Conservation (phyloP, 768 basidiomycete genomes). For the Lentinus brumalis region DNA sequence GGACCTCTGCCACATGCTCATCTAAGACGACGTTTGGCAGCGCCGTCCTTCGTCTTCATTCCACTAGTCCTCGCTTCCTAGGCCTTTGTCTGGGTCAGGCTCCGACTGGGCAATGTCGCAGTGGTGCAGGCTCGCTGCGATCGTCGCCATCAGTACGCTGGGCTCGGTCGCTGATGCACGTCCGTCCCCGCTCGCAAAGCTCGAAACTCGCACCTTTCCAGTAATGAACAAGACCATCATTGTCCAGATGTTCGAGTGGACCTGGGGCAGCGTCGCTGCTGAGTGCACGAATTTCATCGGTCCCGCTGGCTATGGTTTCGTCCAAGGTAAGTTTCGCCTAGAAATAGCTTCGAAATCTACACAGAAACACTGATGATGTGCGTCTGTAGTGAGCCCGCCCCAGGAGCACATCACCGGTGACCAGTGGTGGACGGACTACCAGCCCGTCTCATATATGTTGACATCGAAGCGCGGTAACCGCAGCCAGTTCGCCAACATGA, state of each 20-base stretch:
- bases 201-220: constrained; percentile 1
- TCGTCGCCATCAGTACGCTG: neutral
- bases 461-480: constrained; percentile 68
- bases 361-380: no score
- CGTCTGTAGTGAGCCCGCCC: constrained; percentile 45
- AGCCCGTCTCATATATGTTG: constrained; percentile 64
- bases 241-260: constrained; percentile 74
- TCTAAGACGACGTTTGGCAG: no score
- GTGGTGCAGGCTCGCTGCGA: neutral
- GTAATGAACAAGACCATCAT: constrained; percentile 44
- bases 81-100: no score
- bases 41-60: no score
- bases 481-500: constrained; percentile 47
- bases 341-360: no score
- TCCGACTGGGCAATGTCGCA: no score
- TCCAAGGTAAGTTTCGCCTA: constrained; percentile 51
- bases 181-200: neutral
- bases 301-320: constrained; percentile 66
- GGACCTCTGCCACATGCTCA: no score
- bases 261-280: constrained; percentile 50
- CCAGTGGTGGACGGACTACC: constrained; percentile 80
- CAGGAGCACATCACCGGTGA: constrained; percentile 58
- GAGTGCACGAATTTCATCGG: constrained; percentile 71
- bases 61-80: no score
- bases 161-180: neutral